phyloP scores from a whole-genome alignment of 768 basidiomycete species.

The Vararia minispora region DNA sequence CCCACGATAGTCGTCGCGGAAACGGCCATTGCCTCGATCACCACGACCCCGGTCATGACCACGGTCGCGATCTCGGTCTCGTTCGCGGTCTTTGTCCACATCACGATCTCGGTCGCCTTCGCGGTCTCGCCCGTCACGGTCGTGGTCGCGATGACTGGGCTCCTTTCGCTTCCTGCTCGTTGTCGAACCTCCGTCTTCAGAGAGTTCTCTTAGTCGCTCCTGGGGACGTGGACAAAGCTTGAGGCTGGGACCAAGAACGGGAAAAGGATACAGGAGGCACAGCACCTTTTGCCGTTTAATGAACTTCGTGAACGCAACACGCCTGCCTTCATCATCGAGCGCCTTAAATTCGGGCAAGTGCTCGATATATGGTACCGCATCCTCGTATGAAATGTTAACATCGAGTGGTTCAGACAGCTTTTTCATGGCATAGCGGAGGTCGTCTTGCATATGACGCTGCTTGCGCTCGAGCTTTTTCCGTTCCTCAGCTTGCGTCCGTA shows the following conservation, averaged over 20 bases:
- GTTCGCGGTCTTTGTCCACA: conserved; percentile 26
- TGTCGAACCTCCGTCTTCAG: conserved; percentile 74
- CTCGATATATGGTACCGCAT: conserved; percentile 65
- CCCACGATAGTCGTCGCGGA: conserved; percentile 8
- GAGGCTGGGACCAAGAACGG: background rate
- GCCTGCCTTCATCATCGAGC: conserved; percentile 75
- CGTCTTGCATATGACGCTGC: conserved; percentile 85
- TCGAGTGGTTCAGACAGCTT: conserved; percentile 80
- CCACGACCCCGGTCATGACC: conserved; percentile 17
- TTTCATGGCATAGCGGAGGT: conserved; percentile 89
- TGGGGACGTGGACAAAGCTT: conserved; percentile 20
- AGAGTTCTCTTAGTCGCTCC: conserved; percentile 69
- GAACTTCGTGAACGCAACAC: conserved; percentile 78
- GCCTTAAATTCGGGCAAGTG: conserved; percentile 80
- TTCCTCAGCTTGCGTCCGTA: conserved; percentile 76
- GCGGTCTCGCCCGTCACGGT: conserved; percentile 29
- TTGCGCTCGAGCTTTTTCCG: conserved; percentile 76
- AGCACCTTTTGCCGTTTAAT: conserved; percentile 81
- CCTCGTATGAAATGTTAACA: conserved; percentile 64
- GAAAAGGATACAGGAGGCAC: background rate
- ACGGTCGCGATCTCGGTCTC: conserved; percentile 22
- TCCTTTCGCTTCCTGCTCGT: conserved; percentile 78
- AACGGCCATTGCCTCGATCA: conserved; percentile 13
- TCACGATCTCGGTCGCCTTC: conserved; percentile 24
- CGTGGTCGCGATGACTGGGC: conserved; percentile 27